Base-by-base conservation (phyloP, 2,329 filamentous ascomycete species). In the Clonostachys byssicola region DNA sequence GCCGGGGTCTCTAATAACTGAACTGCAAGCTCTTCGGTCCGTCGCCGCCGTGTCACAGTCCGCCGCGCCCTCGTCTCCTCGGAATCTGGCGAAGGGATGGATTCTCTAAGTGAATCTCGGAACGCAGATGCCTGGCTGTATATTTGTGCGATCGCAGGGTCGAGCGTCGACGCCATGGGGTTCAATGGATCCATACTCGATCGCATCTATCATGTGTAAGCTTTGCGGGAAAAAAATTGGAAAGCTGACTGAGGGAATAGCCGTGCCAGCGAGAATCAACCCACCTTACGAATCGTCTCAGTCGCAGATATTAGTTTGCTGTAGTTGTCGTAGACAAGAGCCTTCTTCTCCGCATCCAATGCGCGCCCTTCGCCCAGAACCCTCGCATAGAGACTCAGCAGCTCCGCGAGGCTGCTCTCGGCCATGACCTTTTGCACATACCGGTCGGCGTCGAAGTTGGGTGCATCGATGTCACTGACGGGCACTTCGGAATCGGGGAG, bases 301-400 rank as follows among this genome's bases (percentile, higher is more conserved):
- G 95, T 96, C 2, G 94, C 94, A n/a, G 86, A 82, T 55, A 99
- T 96, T 55, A 99, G 71, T 70, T 97, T 97, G 56, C 88, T 94
- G 67, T 97, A 99, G 63, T 99, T 99, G 65, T 99, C 92, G 65
- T 99, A 99, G 5, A 99, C 94, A 51, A 99, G 71, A 2, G 92
- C 92, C 70, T 99, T 99, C 66, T 94, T 88, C 75, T 99, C 94
- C 20, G 92, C 92, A 60, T 97, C 94, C 16, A 99, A 75, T 3
- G 89, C 92, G 36, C 91, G 74, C 43, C 96, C 92, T 69, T 97
- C 92, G 54, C 83, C 79, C 55, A 92, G 68, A 10, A 92, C 74
- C 18, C 81, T 77, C 42, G 86, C 83, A 62, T 94, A 91, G 2
- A 86, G 74, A 46, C 75, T 75, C 59, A 94, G 62, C 46, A 94